Conservation (phyloP, 2,329 filamentous ascomycete species). For the Monosporascus sp. region DNA sequence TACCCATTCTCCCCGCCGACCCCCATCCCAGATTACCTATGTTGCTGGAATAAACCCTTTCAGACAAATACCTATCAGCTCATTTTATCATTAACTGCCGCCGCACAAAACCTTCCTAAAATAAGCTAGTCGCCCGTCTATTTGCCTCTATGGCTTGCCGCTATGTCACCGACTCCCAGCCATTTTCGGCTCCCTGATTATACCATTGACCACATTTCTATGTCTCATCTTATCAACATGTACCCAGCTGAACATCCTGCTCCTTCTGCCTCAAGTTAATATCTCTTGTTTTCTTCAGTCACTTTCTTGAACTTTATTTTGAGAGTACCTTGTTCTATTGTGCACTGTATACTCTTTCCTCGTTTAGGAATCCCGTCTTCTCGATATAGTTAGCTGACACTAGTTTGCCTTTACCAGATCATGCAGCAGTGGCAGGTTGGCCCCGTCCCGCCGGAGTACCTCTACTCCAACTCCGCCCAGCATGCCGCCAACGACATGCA, state of each 20-base stretch:
- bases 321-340: background rate
- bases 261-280: background rate
- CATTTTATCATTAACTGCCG: background rate
- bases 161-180: background rate
- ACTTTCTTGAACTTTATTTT: background rate
- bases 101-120: background rate
- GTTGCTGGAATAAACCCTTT: background rate
- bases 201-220: background rate
- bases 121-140: background rate
- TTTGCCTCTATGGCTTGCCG: background rate
- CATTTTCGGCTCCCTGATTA: background rate
- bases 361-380: background rate
- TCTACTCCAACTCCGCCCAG: constrained; percentile 48
- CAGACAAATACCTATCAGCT: background rate
- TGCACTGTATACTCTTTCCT: background rate
- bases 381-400: constrained; percentile 20
- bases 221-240: background rate
- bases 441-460: constrained; percentile 51
- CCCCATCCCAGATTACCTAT: background rate
- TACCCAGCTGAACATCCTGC: background rate
- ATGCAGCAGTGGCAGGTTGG: constrained; percentile 60
- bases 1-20: background rate
- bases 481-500: constrained; percentile 49
- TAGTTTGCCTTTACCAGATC: constrained; percentile 35
- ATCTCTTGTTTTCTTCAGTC: background rate